These are phyloP conservation scores for Venturiaceae sp. DNA, from an alignment of 2,329 filamentous ascomycete genomes.

Conservation along the genomic window DNA sequence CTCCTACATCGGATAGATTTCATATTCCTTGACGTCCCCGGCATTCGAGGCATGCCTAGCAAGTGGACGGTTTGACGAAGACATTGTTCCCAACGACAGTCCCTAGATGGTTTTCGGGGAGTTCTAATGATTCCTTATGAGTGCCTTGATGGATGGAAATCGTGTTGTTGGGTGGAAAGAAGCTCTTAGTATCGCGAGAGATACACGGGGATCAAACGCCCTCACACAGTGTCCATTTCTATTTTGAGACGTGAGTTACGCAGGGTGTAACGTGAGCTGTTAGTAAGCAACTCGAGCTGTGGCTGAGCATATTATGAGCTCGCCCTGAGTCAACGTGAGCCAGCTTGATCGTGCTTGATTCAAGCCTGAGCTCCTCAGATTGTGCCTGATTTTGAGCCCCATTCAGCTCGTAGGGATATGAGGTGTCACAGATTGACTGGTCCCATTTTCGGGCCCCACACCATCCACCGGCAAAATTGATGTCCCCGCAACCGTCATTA, in stretches of 20 bases:
- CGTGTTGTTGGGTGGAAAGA: too few species aligned
- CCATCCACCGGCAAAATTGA: background rate
- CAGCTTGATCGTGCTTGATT: slow-evolving; percentile 9
- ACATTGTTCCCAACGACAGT: too few species aligned
- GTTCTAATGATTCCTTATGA: too few species aligned
- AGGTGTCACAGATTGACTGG: too few species aligned
- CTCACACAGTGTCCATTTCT: slow-evolving; percentile 6
- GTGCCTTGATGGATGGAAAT: too few species aligned
- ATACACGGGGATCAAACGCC: slow-evolving; percentile 6
- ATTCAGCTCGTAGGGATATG: background rate
- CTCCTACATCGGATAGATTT: too few species aligned
- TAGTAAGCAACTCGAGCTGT: slow-evolving; percentile 12
- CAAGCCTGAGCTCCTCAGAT: background rate
- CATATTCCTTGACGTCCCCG: too few species aligned
- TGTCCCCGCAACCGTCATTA: background rate
- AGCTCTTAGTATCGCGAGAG: too few species aligned
- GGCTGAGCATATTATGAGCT: slow-evolving; percentile 11
- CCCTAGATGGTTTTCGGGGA: too few species aligned
- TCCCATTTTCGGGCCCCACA: too few species aligned
- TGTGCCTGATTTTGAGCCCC: background rate
- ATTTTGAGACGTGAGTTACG: slow-evolving; percentile 7
- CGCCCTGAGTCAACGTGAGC: slow-evolving; percentile 10
- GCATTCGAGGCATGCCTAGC: too few species aligned
- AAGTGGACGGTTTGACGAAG: too few species aligned
- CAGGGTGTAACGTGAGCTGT: slow-evolving; percentile 7